A percentile compares a stretch with the other conserved stretches of the same genome.
Conservation (phyloP, 2,329 filamentous ascomycete genomes). For the Apiospora arundinis region DNA sequence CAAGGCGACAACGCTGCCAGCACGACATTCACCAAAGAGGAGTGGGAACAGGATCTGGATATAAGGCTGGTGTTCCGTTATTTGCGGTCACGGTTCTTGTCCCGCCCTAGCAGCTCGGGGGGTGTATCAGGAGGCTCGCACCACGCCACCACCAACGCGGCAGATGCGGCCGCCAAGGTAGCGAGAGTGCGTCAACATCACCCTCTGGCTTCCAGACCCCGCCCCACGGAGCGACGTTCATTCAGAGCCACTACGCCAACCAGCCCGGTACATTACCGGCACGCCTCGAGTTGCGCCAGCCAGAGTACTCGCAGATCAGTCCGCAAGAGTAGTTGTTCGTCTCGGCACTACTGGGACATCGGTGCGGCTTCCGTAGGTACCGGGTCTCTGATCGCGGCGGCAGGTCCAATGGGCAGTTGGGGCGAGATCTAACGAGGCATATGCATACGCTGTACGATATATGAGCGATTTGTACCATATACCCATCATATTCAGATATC, state of each 20-base stretch:
- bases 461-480: constrained; percentile 14
- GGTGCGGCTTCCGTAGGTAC: constrained; percentile 77
- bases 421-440: constrained; percentile 63
- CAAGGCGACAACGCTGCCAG: constrained; percentile 30
- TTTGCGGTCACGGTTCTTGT: constrained; percentile 75
- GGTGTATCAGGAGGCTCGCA: constrained; percentile 53
- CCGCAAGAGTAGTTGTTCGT: constrained; percentile 69
- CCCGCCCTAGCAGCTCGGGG: constrained; percentile 51
- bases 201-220: constrained; percentile 74
- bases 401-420: constrained; percentile 77
- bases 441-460: constrained; percentile 20
- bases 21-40: constrained; percentile 68
- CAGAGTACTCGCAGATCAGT: constrained; percentile 82
- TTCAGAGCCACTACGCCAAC: constrained; percentile 61
- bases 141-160: constrained; percentile 56
- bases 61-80: constrained; percentile 92
- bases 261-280: constrained; percentile 55
- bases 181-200: constrained; percentile 89
- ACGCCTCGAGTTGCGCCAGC: constrained; percentile 78
- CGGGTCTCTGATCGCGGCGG: constrained; percentile 71
- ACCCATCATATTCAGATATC: constrained; percentile 8
- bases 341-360: constrained; percentile 91
- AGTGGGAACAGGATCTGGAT: constrained; percentile 94
- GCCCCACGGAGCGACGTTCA: constrained; percentile 59
- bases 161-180: constrained; percentile 76